Percentiles rank a stretch among this genome's conserved stretches.
These are phyloP conservation scores for Ogataea naganishii DNA, from an alignment of 805 yeast genomes.

Conservation along the genomic window DNA sequence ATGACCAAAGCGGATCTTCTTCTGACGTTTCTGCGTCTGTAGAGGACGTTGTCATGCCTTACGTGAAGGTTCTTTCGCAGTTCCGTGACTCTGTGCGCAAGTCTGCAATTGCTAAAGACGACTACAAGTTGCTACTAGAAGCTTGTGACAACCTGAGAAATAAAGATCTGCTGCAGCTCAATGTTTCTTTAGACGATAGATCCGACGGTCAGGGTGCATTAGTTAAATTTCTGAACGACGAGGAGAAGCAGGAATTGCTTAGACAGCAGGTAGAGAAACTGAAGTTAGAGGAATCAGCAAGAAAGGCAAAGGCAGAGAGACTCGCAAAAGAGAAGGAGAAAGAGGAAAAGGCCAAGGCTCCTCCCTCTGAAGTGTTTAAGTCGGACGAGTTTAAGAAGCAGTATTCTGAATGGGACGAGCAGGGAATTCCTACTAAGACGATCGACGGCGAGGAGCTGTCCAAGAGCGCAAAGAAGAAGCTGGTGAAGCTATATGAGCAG, in stretches of 20 bases:
- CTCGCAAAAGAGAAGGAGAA: slow-evolving; percentile 54
- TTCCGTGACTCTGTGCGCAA: slow-evolving; percentile 80
- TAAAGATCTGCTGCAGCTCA: slow-evolving; percentile 60
- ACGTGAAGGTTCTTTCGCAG: slow-evolving; percentile 61
- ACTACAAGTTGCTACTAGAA: slow-evolving; percentile 45
- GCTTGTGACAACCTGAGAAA: slow-evolving; percentile 72
- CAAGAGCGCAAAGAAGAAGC: slow-evolving; percentile 79
- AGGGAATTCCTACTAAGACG: slow-evolving; percentile 75
- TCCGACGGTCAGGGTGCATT: slow-evolving; percentile 69
- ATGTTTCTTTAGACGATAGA: slow-evolving; percentile 86
- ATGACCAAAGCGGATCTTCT: slow-evolving; percentile 13
- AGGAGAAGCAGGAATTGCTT: slow-evolving; percentile 60
- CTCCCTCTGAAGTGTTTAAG: slow-evolving; percentile 70
- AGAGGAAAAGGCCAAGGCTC: slow-evolving; percentile 54
- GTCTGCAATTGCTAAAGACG: slow-evolving; percentile 56
- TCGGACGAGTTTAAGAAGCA: slow-evolving; percentile 27
- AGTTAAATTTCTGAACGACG: slow-evolving; percentile 65
- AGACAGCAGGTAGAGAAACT: slow-evolving; percentile 53
- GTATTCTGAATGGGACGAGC: slow-evolving; percentile 74
- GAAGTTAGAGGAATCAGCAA: slow-evolving; percentile 44
- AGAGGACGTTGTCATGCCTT: slow-evolving; percentile 76
- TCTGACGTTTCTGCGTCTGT: slow-evolving; percentile 15
- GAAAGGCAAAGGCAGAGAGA: slow-evolving; percentile 48
- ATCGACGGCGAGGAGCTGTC: slow-evolving; percentile 74
- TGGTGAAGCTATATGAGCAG: slow-evolving; percentile 64